These are phyloP conservation scores for Diplocarpon mali DNA, from an alignment of 2,329 filamentous ascomycete species.

Conservation along the genomic window DNA sequence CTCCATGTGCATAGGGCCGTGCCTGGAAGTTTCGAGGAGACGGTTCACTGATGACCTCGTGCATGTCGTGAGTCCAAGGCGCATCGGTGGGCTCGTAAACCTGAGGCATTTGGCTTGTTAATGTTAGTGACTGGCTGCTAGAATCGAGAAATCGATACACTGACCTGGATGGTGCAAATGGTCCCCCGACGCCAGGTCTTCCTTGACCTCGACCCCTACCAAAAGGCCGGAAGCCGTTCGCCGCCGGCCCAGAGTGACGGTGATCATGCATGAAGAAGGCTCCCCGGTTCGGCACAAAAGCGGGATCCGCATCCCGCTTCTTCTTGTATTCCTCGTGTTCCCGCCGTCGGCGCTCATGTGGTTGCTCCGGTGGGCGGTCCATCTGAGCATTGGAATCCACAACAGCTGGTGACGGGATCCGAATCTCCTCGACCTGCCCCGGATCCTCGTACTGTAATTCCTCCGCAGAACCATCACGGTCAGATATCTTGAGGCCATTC, in stretches of 20 bases:
- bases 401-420: constrained; percentile 22
- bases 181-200: constrained; percentile 41
- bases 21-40: constrained; percentile 16
- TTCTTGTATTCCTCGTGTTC: constrained; percentile 89
- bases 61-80: constrained; percentile 91
- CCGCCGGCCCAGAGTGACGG: constrained; percentile 62
- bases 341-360: constrained; percentile 61
- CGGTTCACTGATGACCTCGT: constrained; percentile 54
- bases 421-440: constrained; percentile 19
- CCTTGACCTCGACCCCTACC: constrained; percentile 54
- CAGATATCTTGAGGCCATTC: constrained; percentile 32
- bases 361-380: constrained; percentile 41
- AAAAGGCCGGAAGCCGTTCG: constrained; percentile 68
- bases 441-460: constrained; percentile 27
- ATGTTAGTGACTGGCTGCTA: constrained; percentile 18
- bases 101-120: constrained; percentile 33
- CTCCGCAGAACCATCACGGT: constrained; percentile 15
- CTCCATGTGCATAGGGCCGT: constrained; percentile 27
- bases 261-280: constrained; percentile 98
- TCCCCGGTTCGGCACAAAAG: constrained; percentile 88
- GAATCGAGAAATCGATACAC: constrained; percentile 27
- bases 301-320: constrained; percentile 77
- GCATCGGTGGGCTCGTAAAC: constrained; percentile 53
- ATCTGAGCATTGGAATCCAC: constrained; percentile 30
- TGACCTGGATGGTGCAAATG: constrained; percentile 53